Evolutionary conservation across 2,329 filamentous ascomycete species (phyloP).

Genomic region (Hortaea sp.): DNA sequence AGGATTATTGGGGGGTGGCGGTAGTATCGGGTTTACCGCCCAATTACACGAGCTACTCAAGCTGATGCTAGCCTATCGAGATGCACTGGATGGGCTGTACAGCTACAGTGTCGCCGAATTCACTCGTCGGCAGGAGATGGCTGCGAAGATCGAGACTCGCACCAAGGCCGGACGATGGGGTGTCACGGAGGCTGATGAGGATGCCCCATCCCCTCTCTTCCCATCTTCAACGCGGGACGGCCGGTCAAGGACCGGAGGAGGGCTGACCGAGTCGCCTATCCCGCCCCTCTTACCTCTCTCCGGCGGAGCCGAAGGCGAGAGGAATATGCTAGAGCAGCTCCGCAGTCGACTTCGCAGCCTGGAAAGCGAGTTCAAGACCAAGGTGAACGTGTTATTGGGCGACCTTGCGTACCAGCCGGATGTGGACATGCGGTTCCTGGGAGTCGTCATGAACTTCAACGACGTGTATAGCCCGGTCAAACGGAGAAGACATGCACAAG

Average conservation of each 20-base stretch:
- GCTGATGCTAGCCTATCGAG: constrained; percentile 87
- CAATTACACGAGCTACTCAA: constrained; percentile 90
- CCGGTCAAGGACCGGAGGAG: constrained; percentile 3
- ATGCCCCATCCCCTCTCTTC: constrained; percentile 19
- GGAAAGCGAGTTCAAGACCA: constrained; percentile 63
- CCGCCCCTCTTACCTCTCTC: constrained; percentile 27
- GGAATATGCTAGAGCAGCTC: constrained; percentile 63
- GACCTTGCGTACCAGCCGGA: constrained; percentile 90
- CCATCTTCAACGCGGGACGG: constrained; percentile 6
- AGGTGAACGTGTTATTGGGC: constrained; percentile 72
- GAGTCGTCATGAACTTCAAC: constrained; percentile 98
- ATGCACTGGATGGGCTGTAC: constrained; percentile 88
- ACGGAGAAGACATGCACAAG: constrained; percentile 37
- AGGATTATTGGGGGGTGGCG: constrained; percentile 67
- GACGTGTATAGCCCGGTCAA: constrained; percentile 79
- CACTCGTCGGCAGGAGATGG: constrained; percentile 76
- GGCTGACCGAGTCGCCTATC: constrained; percentile 31
- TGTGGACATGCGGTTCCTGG: constrained; percentile 88
- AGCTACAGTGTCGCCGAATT: constrained; percentile 93
- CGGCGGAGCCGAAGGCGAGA: constrained; percentile 34
- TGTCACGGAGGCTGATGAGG: constrained; percentile 45
- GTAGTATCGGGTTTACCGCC: constrained; percentile 61
- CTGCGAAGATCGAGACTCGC: constrained; percentile 58
- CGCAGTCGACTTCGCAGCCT: constrained; percentile 63
- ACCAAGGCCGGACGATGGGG: constrained; percentile 58